These are phyloP conservation scores for Hypoxylon trugodes DNA, from an alignment of 495 filamentous ascomycete genomes.

Conservation along the genomic window DNA sequence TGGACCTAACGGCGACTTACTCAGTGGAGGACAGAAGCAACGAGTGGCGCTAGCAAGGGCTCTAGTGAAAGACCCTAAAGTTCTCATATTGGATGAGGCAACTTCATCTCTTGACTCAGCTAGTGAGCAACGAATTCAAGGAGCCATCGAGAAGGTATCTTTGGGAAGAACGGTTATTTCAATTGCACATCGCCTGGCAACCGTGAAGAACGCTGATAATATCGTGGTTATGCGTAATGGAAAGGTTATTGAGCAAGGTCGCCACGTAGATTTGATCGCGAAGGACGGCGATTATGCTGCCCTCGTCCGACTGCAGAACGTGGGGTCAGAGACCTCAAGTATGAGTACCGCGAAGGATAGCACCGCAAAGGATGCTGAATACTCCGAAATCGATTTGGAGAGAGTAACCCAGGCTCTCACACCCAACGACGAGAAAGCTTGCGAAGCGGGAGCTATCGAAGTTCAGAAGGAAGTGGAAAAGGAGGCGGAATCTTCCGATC, in stretches of 20 bases:
- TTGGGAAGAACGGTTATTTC: slow-evolving; percentile 72
- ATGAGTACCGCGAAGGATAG: slow-evolving; percentile 36
- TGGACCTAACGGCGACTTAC: slow-evolving; percentile 56
- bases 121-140: slow-evolving; percentile 62
- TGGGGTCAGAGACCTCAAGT: slow-evolving; percentile 42
- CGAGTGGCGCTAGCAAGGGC: slow-evolving; percentile 67
- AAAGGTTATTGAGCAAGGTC: slow-evolving; percentile 63
- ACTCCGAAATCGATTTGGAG: slow-evolving; percentile 46
- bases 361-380: slow-evolving; percentile 7
- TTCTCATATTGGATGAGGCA: slow-evolving; percentile 66
- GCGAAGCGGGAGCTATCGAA: neutral
- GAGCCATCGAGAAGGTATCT: slow-evolving; percentile 57
- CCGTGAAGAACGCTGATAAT: slow-evolving; percentile 68
- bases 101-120: slow-evolving; percentile 62
- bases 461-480: slow-evolving; percentile 14
- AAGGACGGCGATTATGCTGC: slow-evolving; percentile 54
- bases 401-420: slow-evolving; percentile 44
- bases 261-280: slow-evolving; percentile 51
- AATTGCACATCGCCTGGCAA: slow-evolving; percentile 74
- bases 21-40: slow-evolving; percentile 69
- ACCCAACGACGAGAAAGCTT: slow-evolving; percentile 10
- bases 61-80: slow-evolving; percentile 55
- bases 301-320: slow-evolving; percentile 45
- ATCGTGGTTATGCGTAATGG: slow-evolving; percentile 68
- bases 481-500: slow-evolving; percentile 8